Conservation (phyloP, 176 grass and related monocot species). For the Alopecurus myosuroides region DNA sequence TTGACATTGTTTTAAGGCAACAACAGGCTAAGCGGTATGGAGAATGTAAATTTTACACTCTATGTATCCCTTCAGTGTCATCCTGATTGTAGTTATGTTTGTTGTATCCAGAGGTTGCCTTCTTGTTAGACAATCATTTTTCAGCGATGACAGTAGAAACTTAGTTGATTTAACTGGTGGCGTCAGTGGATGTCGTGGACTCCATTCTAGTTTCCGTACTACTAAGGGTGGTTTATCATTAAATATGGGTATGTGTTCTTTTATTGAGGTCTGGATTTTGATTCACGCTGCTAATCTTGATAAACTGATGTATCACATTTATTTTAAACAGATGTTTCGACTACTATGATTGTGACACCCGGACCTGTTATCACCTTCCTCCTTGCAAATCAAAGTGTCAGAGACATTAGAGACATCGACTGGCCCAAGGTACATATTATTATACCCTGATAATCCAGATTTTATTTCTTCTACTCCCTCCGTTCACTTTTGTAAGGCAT, state of each 20-base stretch:
- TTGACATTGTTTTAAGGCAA: slow-evolving; percentile 88
- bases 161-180: slow-evolving; percentile 72
- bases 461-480: slow-evolving; percentile 21
- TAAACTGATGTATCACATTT: neutral
- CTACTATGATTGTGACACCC: slow-evolving; percentile 87
- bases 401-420: slow-evolving; percentile 58
- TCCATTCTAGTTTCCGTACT: slow-evolving; percentile 67
- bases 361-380: slow-evolving; percentile 88
- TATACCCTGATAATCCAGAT: neutral
- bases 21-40: slow-evolving; percentile 81
- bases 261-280: slow-evolving; percentile 7
- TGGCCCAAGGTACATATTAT: slow-evolving; percentile 65
- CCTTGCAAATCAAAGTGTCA: slow-evolving; percentile 73
- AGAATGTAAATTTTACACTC: neutral
- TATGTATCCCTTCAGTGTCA: neutral
- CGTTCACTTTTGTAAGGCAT: too few relatives aligned
- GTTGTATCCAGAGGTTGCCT: slow-evolving; percentile 50
- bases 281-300: slow-evolving; percentile 25
- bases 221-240: slow-evolving; percentile 51
- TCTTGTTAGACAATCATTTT: slow-evolving; percentile 69
- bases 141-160: slow-evolving; percentile 54
- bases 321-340: slow-evolving; percentile 75
- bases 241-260: slow-evolving; percentile 54
- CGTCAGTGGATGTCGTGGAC: slow-evolving; percentile 51
- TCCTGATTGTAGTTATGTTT: slow-evolving; percentile 32